phyloP scores from a whole-genome alignment of 768 basidiomycete genomes.

The Tubosaeta sp. region DNA sequence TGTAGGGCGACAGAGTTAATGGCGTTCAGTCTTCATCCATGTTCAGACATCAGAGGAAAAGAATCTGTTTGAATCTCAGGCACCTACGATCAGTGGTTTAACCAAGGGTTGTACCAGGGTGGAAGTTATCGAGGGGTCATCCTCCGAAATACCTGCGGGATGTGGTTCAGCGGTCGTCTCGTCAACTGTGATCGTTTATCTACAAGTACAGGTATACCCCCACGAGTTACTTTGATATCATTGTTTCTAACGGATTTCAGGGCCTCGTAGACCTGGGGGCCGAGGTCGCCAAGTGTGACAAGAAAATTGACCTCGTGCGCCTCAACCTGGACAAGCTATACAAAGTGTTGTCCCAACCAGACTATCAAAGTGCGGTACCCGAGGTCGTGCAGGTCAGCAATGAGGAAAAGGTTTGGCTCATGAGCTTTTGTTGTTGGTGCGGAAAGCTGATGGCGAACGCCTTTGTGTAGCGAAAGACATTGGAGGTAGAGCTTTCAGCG shows the following conservation, averaged over 20 bases:
- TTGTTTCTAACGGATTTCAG: conserved; percentile 35
- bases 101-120: conserved; percentile 84
- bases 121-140: conserved; percentile 56
- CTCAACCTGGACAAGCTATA: conserved; percentile 71
- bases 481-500: conserved; percentile 77
- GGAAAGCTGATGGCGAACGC: neutral
- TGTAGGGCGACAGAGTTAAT: neutral
- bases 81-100: conserved; percentile 69
- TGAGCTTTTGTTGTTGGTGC: neutral
- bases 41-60: conserved; percentile 60
- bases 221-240: neutral
- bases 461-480: conserved; percentile 55
- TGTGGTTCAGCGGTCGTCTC: conserved; percentile 84
- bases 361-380: conserved; percentile 80
- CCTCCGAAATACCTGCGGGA: conserved; percentile 73
- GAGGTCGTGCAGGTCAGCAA: conserved; percentile 34
- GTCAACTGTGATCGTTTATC: conserved; percentile 68
- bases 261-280: conserved; percentile 86
- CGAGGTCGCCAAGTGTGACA: conserved; percentile 86
- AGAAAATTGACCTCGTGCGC: conserved; percentile 72
- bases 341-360: conserved; percentile 67
- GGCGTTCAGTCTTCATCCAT: conserved; percentile 67
- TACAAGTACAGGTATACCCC: conserved; percentile 70
- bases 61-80: conserved; percentile 65
- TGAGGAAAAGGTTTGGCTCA: conserved; percentile 63